Evolutionary conservation across 192 early-diverging fungal species (phyloP), one percentile per base, ranked within the genome.

Genomic region (Diversispora eburnea): DNA sequence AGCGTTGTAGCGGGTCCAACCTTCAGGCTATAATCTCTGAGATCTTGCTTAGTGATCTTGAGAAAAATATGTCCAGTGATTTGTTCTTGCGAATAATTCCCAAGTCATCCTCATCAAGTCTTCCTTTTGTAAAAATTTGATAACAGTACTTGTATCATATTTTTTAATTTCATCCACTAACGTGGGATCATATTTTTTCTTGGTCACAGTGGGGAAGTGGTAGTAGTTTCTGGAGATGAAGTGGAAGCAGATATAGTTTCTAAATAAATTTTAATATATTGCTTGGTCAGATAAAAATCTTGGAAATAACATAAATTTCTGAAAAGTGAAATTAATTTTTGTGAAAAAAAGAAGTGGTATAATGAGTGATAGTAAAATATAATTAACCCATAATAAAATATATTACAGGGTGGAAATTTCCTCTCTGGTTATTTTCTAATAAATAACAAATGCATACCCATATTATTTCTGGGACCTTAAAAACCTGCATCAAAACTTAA

Each of bases 401-500:
- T n/a, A n/a, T n/a, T n/a, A n/a, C n/a, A n/a, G n/a, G n/a, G n/a
- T n/a, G n/a, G n/a, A n/a, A n/a, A n/a, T n/a, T n/a, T n/a, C n/a
- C n/a, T n/a, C n/a, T n/a, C n/a, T n/a, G n/a, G n/a, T n/a, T n/a
- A n/a, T n/a, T n/a, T n/a, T n/a, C n/a, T n/a, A n/a, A n/a, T n/a
- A n/a, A n/a, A n/a, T n/a, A n/a, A n/a, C n/a, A n/a, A n/a, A n/a
- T n/a, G n/a, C n/a, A n/a, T 17, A 57, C 56, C 33, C 20, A n/a
- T 55, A 45, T 45, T 55, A 9, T 70, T 52, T 46, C 55, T 55
- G 33, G 56, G 42, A 46, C 68, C 68, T 17, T 58, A 55, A 70
- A 70, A 70, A 1, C 68, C 68, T 20, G 56, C 68, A 54, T 17
- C 10, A 58, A 56, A 59, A 46, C n/a, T 70, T 20, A 70, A 70